phyloP scores from a whole-genome alignment of 2,329 filamentous ascomycete genomes.

The Dothistroma pini region DNA sequence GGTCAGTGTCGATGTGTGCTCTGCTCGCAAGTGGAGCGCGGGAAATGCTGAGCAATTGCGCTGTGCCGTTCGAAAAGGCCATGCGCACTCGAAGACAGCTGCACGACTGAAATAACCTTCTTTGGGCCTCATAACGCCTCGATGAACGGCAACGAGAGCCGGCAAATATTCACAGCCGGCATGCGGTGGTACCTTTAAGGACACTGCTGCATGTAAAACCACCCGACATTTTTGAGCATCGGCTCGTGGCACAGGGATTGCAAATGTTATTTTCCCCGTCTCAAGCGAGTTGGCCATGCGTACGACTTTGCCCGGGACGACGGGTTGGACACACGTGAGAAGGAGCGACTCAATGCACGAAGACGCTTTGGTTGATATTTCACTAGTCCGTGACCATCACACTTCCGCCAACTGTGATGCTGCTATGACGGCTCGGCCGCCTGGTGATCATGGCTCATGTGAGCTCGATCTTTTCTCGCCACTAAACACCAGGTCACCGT shows the following conservation, averaged over 20 bases:
- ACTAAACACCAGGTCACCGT: slow-evolving; percentile 22
- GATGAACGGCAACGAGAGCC: not conserved
- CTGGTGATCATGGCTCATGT: not conserved
- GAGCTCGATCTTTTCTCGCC: not conserved
- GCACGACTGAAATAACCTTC: not conserved
- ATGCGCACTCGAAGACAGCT: not conserved
- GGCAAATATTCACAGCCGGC: not conserved
- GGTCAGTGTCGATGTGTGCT: not conserved
- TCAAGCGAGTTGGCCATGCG: no score
- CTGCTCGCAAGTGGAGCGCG: not conserved
- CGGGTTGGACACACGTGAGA: no score
- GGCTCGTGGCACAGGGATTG: no score
- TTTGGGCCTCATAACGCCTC: not conserved
- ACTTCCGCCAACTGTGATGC: not conserved
- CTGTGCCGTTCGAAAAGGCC: not conserved
- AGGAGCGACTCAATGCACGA: no score
- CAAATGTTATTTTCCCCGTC: no score
- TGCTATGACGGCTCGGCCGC: not conserved
- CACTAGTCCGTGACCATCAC: not conserved
- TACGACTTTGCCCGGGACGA: no score
- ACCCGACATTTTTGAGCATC: no score
- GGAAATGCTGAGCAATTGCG: not conserved
- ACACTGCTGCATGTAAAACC: no score
- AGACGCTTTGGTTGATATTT: no score
- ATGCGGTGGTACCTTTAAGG: not conserved